A percentile compares a stretch with the other conserved stretches of the same genome.
These are phyloP conservation scores for Pseudoscleropodium purum DNA, from an alignment of 225 moss, liverwort and hornwort genomes.

Conservation along the genomic window DNA sequence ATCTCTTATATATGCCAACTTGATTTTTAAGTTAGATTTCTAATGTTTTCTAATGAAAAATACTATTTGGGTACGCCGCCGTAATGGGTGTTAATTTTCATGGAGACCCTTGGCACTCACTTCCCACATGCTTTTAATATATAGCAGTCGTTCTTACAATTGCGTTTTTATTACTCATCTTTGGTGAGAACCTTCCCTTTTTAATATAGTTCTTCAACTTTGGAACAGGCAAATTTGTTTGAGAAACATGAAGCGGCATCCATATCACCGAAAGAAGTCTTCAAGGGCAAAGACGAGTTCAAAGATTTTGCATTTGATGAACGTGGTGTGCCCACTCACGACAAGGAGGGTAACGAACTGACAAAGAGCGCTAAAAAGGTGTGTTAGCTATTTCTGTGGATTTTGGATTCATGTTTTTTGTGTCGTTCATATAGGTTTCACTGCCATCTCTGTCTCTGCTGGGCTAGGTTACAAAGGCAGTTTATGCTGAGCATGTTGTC, in stretches of 20 bases:
- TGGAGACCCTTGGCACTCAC: background rate
- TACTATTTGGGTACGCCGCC: background rate
- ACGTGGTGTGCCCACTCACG: constrained; percentile 68
- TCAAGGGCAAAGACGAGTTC: constrained; percentile 43
- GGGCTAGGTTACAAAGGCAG: background rate
- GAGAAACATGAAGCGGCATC: constrained; percentile 54
- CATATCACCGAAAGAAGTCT: constrained; percentile 38
- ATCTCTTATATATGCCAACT: background rate
- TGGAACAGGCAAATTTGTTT: constrained; percentile 51
- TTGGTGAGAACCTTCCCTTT: background rate
- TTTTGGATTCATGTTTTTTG: background rate
- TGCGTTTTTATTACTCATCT: background rate
- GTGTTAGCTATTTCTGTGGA: background rate
- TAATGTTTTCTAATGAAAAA: background rate
- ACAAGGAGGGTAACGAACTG: constrained; percentile 54
- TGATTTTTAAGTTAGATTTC: background rate
- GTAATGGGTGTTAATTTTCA: background rate
- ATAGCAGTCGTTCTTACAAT: background rate
- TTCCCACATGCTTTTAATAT: background rate
- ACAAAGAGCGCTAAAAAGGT: constrained; percentile 54
- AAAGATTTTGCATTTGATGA: constrained; percentile 43
- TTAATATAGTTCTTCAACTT: background rate
- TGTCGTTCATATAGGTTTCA: background rate
- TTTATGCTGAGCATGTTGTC: background rate
- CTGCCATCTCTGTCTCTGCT: background rate